Conservation (phyloP, 2,329 filamentous ascomycete species). For the Alternaria angustiovoidea region DNA sequence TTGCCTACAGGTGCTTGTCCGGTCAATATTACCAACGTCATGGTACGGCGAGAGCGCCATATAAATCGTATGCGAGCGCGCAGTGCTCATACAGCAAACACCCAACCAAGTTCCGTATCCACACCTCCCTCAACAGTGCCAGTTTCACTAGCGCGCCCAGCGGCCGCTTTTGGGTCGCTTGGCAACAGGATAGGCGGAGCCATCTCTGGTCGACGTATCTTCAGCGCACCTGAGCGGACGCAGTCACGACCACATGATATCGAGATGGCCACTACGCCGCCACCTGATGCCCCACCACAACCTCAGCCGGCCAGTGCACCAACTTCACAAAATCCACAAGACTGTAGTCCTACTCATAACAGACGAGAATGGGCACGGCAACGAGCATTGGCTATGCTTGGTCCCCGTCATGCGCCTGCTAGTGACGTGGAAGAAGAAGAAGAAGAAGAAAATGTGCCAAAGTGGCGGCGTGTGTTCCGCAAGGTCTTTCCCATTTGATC, state of each 20-base stretch:
- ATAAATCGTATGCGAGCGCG: constrained; percentile 68
- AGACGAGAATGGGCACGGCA: constrained; percentile 57
- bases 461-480: constrained; percentile 41
- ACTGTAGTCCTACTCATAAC: constrained; percentile 33
- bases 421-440: constrained; percentile 40
- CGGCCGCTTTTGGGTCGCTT: constrained; percentile 32
- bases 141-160: constrained; percentile 9
- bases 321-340: constrained; percentile 10
- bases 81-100: constrained; percentile 19
- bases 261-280: constrained; percentile 36
- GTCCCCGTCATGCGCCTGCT: constrained; percentile 35
- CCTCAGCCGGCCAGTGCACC: neutral
- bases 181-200: constrained; percentile 35
- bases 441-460: constrained; percentile 25
- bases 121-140: neutral
- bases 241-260: constrained; percentile 36
- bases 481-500: constrained; percentile 45
- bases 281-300: neutral
- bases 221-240: constrained; percentile 39
- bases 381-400: constrained; percentile 55
- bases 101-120: constrained; percentile 6
- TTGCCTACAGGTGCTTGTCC: constrained; percentile 70
- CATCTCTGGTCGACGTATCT: constrained; percentile 39
- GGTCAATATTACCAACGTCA: constrained; percentile 71
- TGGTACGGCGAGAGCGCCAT: constrained; percentile 82